phyloP scores from a whole-genome alignment of 2,329 filamentous ascomycete genomes.

The Fusarium hostae region DNA sequence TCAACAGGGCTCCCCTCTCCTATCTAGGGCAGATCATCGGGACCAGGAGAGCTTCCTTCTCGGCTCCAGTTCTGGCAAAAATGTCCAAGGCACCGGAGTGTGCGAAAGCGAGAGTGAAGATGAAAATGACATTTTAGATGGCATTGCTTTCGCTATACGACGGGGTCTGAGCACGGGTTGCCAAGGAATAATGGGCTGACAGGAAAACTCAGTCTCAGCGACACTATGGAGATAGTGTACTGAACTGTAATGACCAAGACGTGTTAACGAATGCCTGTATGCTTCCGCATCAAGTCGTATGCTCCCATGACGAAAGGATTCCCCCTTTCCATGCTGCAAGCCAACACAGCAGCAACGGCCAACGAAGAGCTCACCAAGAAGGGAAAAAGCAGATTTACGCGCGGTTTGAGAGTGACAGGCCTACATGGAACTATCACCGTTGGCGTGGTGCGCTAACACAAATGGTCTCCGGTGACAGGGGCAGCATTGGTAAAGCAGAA shows the following conservation, averaged over 20 bases:
- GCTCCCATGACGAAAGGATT: neutral
- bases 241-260: neutral
- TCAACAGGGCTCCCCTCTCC: conserved; percentile 5
- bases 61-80: conserved; percentile 17
- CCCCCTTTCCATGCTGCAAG: neutral
- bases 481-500: neutral
- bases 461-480: conserved; percentile 19
- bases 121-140: neutral
- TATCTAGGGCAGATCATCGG: conserved; percentile 1
- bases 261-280: neutral
- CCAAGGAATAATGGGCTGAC: neutral
- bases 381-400: neutral
- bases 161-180: neutral
- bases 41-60: neutral
- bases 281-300: neutral
- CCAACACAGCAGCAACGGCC: neutral
- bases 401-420: conserved; percentile 21
- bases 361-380: neutral
- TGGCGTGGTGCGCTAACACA: conserved; percentile 27
- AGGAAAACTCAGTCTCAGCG: neutral
- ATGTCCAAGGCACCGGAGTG: neutral
- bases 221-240: neutral
- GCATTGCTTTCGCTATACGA: conserved; percentile 1
- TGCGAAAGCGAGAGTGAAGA: neutral
- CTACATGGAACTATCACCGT: conserved; percentile 26